Evolutionary conservation across 768 basidiomycete genomes (phyloP), one percentile per base, ranked within the genome.

Genomic region (Suillus hirtellus): DNA sequence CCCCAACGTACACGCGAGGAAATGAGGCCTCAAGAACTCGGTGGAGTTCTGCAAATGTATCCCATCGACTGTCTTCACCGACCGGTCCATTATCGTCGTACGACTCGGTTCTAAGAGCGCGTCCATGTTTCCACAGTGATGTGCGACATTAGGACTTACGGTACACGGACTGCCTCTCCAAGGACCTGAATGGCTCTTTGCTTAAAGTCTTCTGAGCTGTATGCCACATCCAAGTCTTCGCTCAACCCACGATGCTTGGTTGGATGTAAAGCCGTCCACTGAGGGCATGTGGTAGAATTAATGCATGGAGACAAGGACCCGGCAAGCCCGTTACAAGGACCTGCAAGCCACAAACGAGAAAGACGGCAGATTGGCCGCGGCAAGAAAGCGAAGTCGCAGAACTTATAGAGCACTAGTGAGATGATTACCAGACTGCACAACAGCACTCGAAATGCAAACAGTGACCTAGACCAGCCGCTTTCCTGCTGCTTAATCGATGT

Each of bases 1-100:
- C 31, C 3, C 40, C 6, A 17, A 74, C 74, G 55, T 74, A 89
- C 80, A 80, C 83, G 72, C 87, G 78, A n/a, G 87, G 84, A 67
- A 89, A 93, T 40, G 88, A 73, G 35, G 69, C 66, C 35, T 68
- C 63, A 14, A 68, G 56, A 19, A 62, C 59, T 11, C 54, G 42
- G 35, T 68, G 67, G 15, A 68, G 50, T 54, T 64, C 53, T 19
- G 55, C 60, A 11, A 68, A 68, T 31, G 46, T 47, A 8, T 64
- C 42, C 67, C 67, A 68, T 11, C 80, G 77, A 15, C 75, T 70
- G 65, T 85, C 84, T 50, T 75, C 72, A 21, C 79, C 82, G 9
- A 84, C 77, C 0, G 76, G 75, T 0, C 67, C 73, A 78, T 80
- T 82, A 60, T 73, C 71, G 63, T 84, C 83, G 66, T 72, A 81